phyloP scores from a whole-genome alignment of 805 yeast genomes.

The Danielia reshetovae region DNA sequence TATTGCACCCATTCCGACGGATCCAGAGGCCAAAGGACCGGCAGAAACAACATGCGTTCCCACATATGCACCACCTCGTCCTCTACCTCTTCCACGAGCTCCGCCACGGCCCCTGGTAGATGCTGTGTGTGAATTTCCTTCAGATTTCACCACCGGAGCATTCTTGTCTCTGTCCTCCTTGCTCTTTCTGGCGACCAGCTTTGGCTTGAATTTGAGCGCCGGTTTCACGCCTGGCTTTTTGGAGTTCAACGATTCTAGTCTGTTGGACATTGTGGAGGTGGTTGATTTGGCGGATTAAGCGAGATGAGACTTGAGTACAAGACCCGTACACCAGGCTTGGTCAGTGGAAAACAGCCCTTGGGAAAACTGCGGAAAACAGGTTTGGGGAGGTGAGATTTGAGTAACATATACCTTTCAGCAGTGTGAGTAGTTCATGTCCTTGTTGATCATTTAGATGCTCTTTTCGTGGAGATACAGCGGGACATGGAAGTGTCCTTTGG shows the following conservation, averaged over 20 bases:
- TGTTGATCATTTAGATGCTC: too few species aligned
- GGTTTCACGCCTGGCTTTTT: slow-evolving; percentile 42
- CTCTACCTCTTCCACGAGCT: slow-evolving; percentile 30
- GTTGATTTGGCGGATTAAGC: too few species aligned
- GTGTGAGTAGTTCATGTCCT: too few species aligned
- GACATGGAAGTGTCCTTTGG: too few species aligned
- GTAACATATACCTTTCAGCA: too few species aligned
- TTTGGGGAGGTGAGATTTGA: too few species aligned
- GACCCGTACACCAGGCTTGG: too few species aligned
- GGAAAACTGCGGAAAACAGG: too few species aligned
- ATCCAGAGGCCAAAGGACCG: slow-evolving; percentile 72
- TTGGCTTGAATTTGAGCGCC: slow-evolving; percentile 76
- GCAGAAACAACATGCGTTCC: slow-evolving; percentile 64
- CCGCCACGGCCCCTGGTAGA: slow-evolving; percentile 23
- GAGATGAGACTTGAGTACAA: too few species aligned
- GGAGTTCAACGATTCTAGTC: slow-evolving; percentile 39
- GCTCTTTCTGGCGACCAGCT: slow-evolving; percentile 77
- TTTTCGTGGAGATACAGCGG: too few species aligned
- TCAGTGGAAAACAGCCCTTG: too few species aligned
- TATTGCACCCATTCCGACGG: slow-evolving; percentile 38
- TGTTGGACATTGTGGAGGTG: slow-evolving; percentile 29
- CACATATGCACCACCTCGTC: slow-evolving; percentile 38
- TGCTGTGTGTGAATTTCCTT: slow-evolving; percentile 16
- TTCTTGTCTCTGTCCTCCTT: slow-evolving; percentile 80
- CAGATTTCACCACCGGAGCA: slow-evolving; percentile 53